These are phyloP conservation scores for Gleditsia sinensis DNA, from an alignment of 306 rosid genomes.

Conservation along the genomic window DNA sequence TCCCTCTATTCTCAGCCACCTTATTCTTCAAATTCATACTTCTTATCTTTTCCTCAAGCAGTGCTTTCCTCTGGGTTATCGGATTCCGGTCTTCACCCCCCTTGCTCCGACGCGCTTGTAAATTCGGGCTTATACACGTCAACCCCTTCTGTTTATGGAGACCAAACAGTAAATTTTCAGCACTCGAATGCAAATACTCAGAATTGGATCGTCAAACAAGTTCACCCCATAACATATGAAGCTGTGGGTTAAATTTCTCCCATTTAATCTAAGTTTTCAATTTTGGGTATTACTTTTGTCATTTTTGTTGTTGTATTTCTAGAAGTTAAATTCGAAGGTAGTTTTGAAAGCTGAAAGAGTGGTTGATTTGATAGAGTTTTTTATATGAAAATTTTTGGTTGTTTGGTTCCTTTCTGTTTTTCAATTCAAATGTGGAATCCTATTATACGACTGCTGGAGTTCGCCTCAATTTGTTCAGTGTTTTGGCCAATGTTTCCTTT, in stretches of 20 bases:
- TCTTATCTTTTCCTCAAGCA: slow-evolving; percentile 39
- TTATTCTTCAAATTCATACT: slow-evolving; percentile 26
- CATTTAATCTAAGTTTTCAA: not conserved
- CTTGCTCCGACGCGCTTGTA: slow-evolving; percentile 41
- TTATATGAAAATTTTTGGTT: not conserved
- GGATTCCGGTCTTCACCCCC: slow-evolving; percentile 40
- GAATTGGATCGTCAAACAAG: not conserved
- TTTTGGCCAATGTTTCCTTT: slow-evolving; percentile 11
- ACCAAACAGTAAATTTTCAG: not conserved
- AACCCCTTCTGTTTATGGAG: slow-evolving; percentile 22
- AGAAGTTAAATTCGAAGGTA: slow-evolving; percentile 12
- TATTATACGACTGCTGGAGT: not conserved
- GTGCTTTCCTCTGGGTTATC: not conserved
- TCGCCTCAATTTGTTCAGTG: not conserved
- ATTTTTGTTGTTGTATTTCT: no score
- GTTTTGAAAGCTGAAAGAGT: not conserved
- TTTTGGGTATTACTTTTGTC: not conserved
- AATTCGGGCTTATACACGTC: slow-evolving; percentile 26
- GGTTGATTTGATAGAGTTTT: not conserved
- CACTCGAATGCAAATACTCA: not conserved
- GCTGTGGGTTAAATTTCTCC: slow-evolving; percentile 33
- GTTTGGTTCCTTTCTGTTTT: not conserved
- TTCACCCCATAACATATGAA: slow-evolving; percentile 28
- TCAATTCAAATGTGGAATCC: not conserved
- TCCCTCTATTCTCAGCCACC: slow-evolving; percentile 21